Conservation (phyloP, 768 basidiomycete species). For the Mycena olivaceomarginata region DNA sequence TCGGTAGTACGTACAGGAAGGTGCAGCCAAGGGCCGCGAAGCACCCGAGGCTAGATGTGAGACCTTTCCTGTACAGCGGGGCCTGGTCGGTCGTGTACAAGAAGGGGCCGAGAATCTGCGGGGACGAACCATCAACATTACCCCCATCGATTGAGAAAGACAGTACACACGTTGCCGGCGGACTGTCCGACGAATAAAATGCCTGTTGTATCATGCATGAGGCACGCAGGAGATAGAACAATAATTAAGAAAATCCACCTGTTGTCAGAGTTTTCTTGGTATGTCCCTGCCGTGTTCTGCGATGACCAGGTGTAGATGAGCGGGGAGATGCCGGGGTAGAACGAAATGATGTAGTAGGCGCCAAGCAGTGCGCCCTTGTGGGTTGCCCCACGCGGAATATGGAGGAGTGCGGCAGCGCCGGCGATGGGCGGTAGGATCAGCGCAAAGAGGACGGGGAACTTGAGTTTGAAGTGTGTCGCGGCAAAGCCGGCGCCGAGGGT, state of each 20-base stretch:
- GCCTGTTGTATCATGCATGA: conserved; percentile 45
- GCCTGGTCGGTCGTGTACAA: conserved; percentile 45
- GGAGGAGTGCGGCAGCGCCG: conserved; percentile 40
- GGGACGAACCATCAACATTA: not conserved
- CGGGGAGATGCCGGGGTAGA: conserved; percentile 44
- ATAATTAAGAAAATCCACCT: too few species aligned
- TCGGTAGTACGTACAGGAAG: conserved; percentile 12
- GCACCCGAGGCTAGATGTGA: conserved; percentile 39
- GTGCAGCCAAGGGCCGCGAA: conserved; percentile 31
- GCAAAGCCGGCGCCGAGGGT: conserved; percentile 34
- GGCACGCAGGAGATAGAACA: too few species aligned
- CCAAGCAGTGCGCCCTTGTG: conserved; percentile 39
- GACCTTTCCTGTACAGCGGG: conserved; percentile 38
- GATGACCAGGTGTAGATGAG: conserved; percentile 48
- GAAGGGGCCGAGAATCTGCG: conserved; percentile 44
- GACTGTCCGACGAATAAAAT: conserved; percentile 60
- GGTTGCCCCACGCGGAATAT: conserved; percentile 26
- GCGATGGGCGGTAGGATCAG: conserved; percentile 44
- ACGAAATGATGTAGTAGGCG: conserved; percentile 43
- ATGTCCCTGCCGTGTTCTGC: conserved; percentile 56
- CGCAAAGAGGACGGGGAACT: conserved; percentile 35
- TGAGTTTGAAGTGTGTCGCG: conserved; percentile 37
- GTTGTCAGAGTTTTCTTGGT: conserved; percentile 55
- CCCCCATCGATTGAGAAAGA: not conserved
- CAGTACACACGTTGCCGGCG: conserved; percentile 54